Base-by-base conservation (phyloP, 2,329 filamentous ascomycete genomes). In the Knufia fluminis region DNA sequence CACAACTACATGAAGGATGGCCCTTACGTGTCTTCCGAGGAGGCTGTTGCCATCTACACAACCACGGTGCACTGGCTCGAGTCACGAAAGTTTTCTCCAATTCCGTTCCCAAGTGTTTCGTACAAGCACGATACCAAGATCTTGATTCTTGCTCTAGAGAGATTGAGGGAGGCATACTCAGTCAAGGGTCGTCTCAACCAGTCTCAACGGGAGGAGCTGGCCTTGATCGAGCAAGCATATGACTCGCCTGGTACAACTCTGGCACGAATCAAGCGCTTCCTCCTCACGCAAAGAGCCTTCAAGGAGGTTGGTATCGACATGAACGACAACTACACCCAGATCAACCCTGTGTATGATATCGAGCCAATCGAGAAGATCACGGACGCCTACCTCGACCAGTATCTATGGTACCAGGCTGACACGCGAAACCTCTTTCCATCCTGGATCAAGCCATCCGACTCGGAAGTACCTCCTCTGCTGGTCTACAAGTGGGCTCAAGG, bases 101-200 rank as follows among this genome's bases (percentile, higher is more conserved):
- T 98, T 60, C 94, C 94, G 0, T 98, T 98, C 76, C 92, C 92
- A 1, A 95, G 89, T 65, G 92, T 98, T 35, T 97, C 91, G 1
- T 98, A 98, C 76, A 98, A 98, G 73, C 92, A 98, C 63, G 92
- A 98, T 68, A 98, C 92, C 46, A 98, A 98, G 72, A 98, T 98
- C 58, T 74, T 98, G 40, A 98, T 98, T 59, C 76, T 98, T 52
- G 92, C 92, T 1, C 76, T 98, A 17, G 92, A 98, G 70, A 82
- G 92, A 52, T 73, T 98, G 43, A 81, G 92, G 53, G 92, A 98
- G 67, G 87, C 92, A 8, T 98, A 98, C 69, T 97, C 91, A 1
- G 94, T 97, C 50, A 98, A 98, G 70, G 92, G 92, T 9, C 80
- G 92, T 53, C 75, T 98, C 45, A 98, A 98, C 59, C 92, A 98